Evolutionary conservation across 2,329 filamentous ascomycete genomes (phyloP).

Genomic region (Fusarium poae): DNA sequence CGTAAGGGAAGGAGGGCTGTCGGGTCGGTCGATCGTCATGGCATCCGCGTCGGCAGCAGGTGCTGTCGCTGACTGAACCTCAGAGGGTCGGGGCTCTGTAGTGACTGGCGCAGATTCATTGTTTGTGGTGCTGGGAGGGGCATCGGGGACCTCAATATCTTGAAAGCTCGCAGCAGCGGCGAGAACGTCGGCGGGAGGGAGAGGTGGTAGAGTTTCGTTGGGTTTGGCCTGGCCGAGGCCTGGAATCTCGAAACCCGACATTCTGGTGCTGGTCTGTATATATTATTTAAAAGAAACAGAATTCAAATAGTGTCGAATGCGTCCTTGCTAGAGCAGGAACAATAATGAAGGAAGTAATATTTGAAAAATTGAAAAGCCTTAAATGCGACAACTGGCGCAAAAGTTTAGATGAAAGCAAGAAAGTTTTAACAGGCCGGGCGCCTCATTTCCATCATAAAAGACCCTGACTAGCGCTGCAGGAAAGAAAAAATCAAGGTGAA

Average conservation of each 20-base stretch:
- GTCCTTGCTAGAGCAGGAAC: background rate
- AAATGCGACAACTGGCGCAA: conserved; percentile 27
- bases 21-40: conserved; percentile 56
- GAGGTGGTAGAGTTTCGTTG: conserved; percentile 58
- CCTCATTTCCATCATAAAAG: conserved; percentile 20
- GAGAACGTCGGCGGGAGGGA: conserved; percentile 51
- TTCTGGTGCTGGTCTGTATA: conserved; percentile 31
- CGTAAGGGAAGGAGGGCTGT: conserved; percentile 56
- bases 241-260: conserved; percentile 61
- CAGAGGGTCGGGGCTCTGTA: conserved; percentile 16
- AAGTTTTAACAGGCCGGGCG: conserved; percentile 16
- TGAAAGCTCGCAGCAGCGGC: conserved; percentile 50
- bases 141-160: conserved; percentile 42
- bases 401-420: conserved; percentile 16
- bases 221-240: conserved; percentile 60
- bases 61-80: conserved; percentile 12
- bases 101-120: conserved; percentile 12
- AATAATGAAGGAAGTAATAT: background rate
- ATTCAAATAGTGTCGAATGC: too few relatives aligned
- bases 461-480: conserved; percentile 26
- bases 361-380: background rate
- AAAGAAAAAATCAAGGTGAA: conserved; percentile 54
- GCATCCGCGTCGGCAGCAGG: conserved; percentile 48
- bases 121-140: conserved; percentile 3
- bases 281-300: background rate